Percentiles rank a stretch among this genome's conserved stretches.
Conservation (phyloP, 2,329 filamentous ascomycete genomes). For the Epichloe festucae region DNA sequence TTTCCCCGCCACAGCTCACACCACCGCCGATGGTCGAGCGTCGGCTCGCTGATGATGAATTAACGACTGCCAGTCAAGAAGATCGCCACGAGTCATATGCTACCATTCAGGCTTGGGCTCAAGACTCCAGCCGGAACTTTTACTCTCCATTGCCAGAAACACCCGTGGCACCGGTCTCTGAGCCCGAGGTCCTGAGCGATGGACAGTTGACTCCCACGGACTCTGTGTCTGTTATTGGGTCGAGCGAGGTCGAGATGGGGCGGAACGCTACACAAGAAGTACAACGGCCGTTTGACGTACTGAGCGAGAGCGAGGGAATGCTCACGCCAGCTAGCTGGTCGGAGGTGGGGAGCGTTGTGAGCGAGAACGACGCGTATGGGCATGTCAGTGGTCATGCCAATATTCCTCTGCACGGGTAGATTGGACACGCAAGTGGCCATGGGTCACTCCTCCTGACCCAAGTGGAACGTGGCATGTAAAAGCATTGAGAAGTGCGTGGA, state of each 20-base stretch:
- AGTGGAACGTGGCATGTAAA: too few species aligned
- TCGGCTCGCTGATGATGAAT: slow-evolving; percentile 29
- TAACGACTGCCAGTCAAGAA: slow-evolving; percentile 38
- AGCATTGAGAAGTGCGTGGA: too few species aligned
- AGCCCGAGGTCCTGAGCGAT: slow-evolving; percentile 37
- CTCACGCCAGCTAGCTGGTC: slow-evolving; percentile 51
- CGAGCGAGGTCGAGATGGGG: slow-evolving; percentile 31
- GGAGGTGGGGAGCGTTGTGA: slow-evolving; percentile 50
- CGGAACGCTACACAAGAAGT: slow-evolving; percentile 29
- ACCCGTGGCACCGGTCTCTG: slow-evolving; percentile 34
- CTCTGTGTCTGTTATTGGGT: slow-evolving; percentile 40
- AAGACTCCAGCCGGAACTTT: slow-evolving; percentile 39
- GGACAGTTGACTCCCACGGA: slow-evolving; percentile 47
- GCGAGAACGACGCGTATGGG: slow-evolving; percentile 34
- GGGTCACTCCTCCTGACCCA: too few species aligned
- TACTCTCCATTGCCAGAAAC: slow-evolving; percentile 48
- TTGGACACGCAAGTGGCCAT: not conserved
- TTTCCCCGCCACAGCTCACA: slow-evolving; percentile 11
- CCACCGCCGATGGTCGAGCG: slow-evolving; percentile 22
- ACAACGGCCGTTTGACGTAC: slow-evolving; percentile 35
- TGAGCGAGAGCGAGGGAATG: slow-evolving; percentile 48
- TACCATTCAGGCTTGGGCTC: slow-evolving; percentile 53
- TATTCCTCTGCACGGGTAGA: not conserved
- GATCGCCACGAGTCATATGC: slow-evolving; percentile 37
- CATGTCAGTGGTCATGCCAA: slow-evolving; percentile 16